A percentile compares a stretch with the other conserved stretches of the same genome.
Conservation (phyloP, 257 asterid species). For the Solanum phureja region DNA sequence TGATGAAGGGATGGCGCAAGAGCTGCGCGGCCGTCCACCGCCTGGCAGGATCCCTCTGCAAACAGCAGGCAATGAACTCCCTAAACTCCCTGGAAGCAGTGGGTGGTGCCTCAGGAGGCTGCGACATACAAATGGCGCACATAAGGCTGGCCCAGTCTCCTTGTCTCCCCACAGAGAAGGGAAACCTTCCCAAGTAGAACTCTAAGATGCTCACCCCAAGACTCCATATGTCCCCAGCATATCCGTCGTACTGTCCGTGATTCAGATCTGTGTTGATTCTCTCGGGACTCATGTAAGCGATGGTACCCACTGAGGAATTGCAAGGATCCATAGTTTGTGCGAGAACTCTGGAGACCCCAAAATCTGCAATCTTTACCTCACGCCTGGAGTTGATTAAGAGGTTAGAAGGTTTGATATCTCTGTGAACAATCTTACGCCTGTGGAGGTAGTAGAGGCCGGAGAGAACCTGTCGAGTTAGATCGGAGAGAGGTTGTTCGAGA, state of each 20-base stretch:
- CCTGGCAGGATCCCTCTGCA: constrained; percentile 33
- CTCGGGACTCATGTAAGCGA: constrained; percentile 84
- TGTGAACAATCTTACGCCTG: constrained; percentile 67
- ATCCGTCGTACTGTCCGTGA: constrained; percentile 77
- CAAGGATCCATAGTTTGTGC: constrained; percentile 92
- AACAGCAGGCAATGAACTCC: constrained; percentile 31
- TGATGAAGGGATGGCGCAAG: constrained; percentile 30
- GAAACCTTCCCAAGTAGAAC: constrained; percentile 69
- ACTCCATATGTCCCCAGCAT: constrained; percentile 92
- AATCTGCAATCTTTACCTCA: constrained; percentile 69
- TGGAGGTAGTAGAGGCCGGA: constrained; percentile 65
- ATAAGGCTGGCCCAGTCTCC: constrained; percentile 93
- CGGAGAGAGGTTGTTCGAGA: constrained; percentile 50
- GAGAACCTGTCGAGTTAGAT: constrained; percentile 65
- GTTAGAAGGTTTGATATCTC: constrained; percentile 86
- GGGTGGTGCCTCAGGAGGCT: constrained; percentile 77
- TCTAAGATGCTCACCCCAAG: constrained; percentile 83
- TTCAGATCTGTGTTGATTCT: constrained; percentile 83
- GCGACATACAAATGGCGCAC: constrained; percentile 85
- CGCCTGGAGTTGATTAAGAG: constrained; percentile 47
- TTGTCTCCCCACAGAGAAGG: constrained; percentile 61
- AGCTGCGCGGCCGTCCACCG: constrained; percentile 29
- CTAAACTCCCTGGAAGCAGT: constrained; percentile 55
- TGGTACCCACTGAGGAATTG: constrained; percentile 83
- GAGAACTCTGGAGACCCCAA: constrained; percentile 64